These are phyloP conservation scores for Pseudogymnoascus sp. DNA, from an alignment of 2,329 filamentous ascomycete genomes.

Conservation along the genomic window DNA sequence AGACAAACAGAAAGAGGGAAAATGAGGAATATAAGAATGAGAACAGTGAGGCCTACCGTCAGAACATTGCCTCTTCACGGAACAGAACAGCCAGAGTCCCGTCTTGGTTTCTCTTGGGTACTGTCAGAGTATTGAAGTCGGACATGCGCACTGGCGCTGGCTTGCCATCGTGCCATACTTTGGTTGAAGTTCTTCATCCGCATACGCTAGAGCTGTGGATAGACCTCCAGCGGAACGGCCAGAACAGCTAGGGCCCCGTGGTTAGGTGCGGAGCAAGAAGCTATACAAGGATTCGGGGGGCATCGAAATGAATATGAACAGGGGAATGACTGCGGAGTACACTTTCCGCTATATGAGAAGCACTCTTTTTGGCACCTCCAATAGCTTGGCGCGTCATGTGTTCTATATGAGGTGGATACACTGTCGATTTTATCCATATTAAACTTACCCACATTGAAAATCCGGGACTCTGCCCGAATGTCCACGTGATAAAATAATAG, in stretches of 20 bases:
- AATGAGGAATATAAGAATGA: neutral
- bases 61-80: neutral
- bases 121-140: neutral
- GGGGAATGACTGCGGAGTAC: neutral
- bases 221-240: neutral
- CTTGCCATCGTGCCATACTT: neutral
- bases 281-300: neutral
- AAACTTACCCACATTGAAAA: neutral
- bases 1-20: neutral
- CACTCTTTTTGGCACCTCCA: neutral
- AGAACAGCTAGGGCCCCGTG: neutral
- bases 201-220: neutral
- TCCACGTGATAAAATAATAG: neutral
- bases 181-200: neutral
- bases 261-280: neutral
- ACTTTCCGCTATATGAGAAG: neutral
- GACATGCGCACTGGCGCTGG: neutral
- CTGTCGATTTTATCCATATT: slow-evolving; percentile 1
- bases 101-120: slow-evolving; percentile 5
- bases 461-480: neutral
- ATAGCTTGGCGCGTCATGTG: neutral
- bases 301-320: neutral
- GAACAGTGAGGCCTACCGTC: neutral
- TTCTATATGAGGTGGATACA: neutral
- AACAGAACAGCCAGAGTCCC: neutral